phyloP scores from a whole-genome alignment of 78 protist genomes.

The Speleostelium caveatum region DNA sequence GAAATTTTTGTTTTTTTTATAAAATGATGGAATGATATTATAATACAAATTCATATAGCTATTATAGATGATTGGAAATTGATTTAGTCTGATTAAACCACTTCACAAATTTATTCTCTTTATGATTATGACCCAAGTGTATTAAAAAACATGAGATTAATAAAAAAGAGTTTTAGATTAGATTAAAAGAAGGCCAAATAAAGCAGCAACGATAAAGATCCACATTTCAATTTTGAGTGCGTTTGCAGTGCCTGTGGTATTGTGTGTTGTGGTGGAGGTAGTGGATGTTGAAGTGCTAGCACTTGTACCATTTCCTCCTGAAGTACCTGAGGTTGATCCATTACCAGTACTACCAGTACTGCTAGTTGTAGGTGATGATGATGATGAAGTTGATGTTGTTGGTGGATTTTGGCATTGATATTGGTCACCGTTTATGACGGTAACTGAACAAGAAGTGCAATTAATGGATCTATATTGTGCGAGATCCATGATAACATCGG shows the following conservation, averaged over 20 bases:
- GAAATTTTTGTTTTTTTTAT: no score
- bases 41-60: no score
- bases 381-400: not conserved
- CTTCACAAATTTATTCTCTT: no score
- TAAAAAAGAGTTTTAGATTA: no score
- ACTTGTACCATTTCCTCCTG: not conserved
- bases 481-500: not conserved
- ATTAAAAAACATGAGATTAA: no score
- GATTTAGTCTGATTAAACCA: no score
- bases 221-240: not conserved
- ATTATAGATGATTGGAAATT: no score
- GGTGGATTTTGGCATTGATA: not conserved
- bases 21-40: no score
- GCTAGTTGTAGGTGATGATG: not conserved
- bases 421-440: not conserved
- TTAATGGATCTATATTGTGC: not conserved
- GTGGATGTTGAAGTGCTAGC: not conserved
- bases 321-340: not conserved
- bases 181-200: not conserved
- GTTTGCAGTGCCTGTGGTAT: not conserved
- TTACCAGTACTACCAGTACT: not conserved
- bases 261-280: not conserved
- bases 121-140: no score
- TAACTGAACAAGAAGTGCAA: not conserved
- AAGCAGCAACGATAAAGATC: not conserved